phyloP scores from a whole-genome alignment of 1,284 basidiomycete genomes.

The Tilletiopsis washingtonensis region DNA sequence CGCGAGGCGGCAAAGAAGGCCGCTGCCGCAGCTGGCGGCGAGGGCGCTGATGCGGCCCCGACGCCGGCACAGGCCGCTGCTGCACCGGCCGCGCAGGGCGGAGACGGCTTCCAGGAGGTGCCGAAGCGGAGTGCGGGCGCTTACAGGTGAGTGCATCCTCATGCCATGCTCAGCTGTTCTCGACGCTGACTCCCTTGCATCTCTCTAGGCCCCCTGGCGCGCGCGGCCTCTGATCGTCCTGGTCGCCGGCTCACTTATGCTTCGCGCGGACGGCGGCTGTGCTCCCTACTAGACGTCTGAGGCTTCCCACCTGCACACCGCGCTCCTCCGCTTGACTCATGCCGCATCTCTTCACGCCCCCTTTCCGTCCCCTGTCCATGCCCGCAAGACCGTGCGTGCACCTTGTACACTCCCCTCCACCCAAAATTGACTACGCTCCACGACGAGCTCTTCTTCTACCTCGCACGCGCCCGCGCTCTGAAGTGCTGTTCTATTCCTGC shows the following conservation, averaged over 20 bases:
- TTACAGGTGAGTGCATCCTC: not conserved
- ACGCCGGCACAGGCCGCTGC: slow-evolving; percentile 9
- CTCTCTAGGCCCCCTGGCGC: not conserved
- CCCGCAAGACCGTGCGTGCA: no score
- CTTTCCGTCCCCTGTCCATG: no score
- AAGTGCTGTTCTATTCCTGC: no score
- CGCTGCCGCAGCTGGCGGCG: slow-evolving; percentile 10
- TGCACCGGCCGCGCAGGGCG: not conserved
- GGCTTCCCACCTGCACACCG: no score
- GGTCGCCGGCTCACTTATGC: not conserved
- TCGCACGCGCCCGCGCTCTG: no score
- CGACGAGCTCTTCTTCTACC: no score
- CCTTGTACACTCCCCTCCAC: no score
- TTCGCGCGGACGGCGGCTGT: no score
- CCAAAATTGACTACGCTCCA: no score
- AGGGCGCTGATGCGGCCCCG: slow-evolving; percentile 6
- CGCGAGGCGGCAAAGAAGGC: slow-evolving; percentile 21
- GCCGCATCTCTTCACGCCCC: no score
- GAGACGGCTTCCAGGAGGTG: slow-evolving; percentile 8
- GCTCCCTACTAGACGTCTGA: no score
- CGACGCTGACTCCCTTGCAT: not conserved
- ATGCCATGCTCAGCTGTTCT: not conserved
- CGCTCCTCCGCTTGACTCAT: no score
- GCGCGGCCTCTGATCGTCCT: not conserved
- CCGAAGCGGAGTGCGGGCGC: slow-evolving; percentile 3